Percentiles rank a stretch among this genome's conserved stretches.
Conservation (phyloP, 2,329 filamentous ascomycete species). For the Epichloe typhina region DNA sequence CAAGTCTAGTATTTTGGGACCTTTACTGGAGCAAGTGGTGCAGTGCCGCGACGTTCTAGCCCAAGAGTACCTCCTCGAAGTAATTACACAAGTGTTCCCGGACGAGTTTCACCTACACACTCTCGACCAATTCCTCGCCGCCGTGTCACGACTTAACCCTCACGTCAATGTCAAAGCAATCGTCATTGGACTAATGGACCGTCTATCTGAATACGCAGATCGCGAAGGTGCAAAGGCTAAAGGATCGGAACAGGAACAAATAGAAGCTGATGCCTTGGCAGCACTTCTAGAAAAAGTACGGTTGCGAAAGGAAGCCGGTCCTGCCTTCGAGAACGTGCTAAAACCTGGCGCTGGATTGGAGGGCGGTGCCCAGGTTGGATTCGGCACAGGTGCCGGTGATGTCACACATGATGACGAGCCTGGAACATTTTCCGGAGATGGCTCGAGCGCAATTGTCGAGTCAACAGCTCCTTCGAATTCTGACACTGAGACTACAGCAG, state of each 20-base stretch:
- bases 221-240: slow-evolving; percentile 64
- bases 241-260: slow-evolving; percentile 57
- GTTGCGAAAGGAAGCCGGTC: slow-evolving; percentile 42
- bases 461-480: slow-evolving; percentile 27
- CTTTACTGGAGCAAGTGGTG: slow-evolving; percentile 89
- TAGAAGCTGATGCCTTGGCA: slow-evolving; percentile 72
- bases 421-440: slow-evolving; percentile 16
- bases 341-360: slow-evolving; percentile 23
- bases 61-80: slow-evolving; percentile 93
- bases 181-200: slow-evolving; percentile 95
- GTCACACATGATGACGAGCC: slow-evolving; percentile 10
- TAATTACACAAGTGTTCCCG: slow-evolving; percentile 97
- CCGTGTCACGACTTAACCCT: slow-evolving; percentile 83
- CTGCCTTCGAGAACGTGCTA: slow-evolving; percentile 8
- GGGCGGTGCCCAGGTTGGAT: slow-evolving; percentile 14
- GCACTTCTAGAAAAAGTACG: slow-evolving; percentile 67
- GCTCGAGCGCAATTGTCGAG: slow-evolving; percentile 16
- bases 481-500: slow-evolving; percentile 33
- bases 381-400: slow-evolving; percentile 20
- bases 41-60: slow-evolving; percentile 94
- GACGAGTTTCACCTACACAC: slow-evolving; percentile 98
- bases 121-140: slow-evolving; percentile 84
- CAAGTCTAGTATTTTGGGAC: slow-evolving; percentile 77
- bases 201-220: slow-evolving; percentile 87
- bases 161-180: slow-evolving; percentile 98